These are phyloP conservation scores for Penicillium sp. DNA, from an alignment of 2,329 filamentous ascomycete species.

Conservation along the genomic window DNA sequence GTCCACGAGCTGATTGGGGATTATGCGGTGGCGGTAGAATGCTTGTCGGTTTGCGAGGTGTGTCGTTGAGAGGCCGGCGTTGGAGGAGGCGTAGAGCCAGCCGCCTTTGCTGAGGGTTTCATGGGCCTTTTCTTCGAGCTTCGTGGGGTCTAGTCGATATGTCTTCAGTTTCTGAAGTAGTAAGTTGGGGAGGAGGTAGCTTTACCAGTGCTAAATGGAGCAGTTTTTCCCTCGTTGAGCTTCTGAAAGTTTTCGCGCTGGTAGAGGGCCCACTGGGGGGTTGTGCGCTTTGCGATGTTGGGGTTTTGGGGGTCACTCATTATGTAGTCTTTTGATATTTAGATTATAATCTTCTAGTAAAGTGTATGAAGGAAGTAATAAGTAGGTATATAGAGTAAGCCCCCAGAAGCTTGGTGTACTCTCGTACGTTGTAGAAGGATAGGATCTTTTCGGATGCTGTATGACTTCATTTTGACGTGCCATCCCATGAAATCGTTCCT, in stretches of 20 bases:
- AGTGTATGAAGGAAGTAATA: background rate
- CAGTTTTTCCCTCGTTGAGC: constrained; percentile 54
- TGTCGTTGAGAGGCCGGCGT: constrained; percentile 46
- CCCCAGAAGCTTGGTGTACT: background rate
- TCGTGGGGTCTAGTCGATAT: constrained; percentile 51
- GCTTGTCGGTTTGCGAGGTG: constrained; percentile 65
- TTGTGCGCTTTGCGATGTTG: constrained; percentile 55
- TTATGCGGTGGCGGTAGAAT: constrained; percentile 67
- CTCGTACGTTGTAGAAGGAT: background rate
- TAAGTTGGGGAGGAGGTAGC: background rate
- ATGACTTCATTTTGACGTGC: constrained; percentile 39
- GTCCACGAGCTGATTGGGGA: constrained; percentile 66
- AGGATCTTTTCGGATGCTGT: background rate
- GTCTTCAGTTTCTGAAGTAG: background rate
- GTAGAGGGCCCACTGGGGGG: constrained; percentile 60
- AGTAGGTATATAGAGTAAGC: background rate
- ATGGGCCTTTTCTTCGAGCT: constrained; percentile 63
- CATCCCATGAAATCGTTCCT: constrained; percentile 11
- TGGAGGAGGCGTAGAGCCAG: constrained; percentile 52
- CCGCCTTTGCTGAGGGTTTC: constrained; percentile 62
- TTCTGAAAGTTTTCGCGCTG: constrained; percentile 62
- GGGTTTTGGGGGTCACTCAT: constrained; percentile 56
- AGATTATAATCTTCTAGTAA: background rate
- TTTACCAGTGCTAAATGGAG: constrained; percentile 58
- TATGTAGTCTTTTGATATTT: background rate